Base-by-base conservation (phyloP, 1,139 yeast species). In the Candida pseudoviswanathii region DNA sequence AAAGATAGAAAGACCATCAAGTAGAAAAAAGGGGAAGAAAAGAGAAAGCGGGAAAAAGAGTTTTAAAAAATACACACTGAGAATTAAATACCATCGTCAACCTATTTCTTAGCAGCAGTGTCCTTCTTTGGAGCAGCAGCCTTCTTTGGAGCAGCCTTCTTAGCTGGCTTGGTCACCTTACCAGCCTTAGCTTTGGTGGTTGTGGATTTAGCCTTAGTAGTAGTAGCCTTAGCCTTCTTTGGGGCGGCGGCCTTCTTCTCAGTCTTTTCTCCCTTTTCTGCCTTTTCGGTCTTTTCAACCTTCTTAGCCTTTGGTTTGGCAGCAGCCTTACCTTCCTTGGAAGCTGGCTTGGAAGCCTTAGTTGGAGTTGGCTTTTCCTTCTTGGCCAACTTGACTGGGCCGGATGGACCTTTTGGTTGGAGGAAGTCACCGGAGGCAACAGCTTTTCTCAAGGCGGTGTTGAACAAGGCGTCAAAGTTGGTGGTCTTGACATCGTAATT, bases 391-490 rank as follows among this genome's bases (percentile, higher is more conserved):
- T 85, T 85, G 57, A 85, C 83, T 30, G 90, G 86, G 42, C 91
- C 91, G 29, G 89, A 82, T 21, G 90, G 84, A 52, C 96, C 97
- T 75, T 89, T 90, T 65, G 96, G 96, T 71, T 89, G 96, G 44
- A 81, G 68, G 61, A 91, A 87, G 49, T 83, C 88, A 47, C 90
- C 96, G 27, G 81, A 67, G 51, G 80, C 85, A 54, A 90, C 95
- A 54, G 96, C 96, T 66, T 84, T 86, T 75, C 86, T 85, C 62
- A 90, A 76, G 34, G 96, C 94, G 46, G 80, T 63, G 68, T 89
- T 90, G 77, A 90, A 87, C 58, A 84, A 81, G 47, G 85, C 72
- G 63, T 89, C 96, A 64, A 89, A 90, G 66, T 82, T 85, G 50
- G 78, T 60, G 34, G 85, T 77, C 48, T 81, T 77, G 60, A 84